These are phyloP conservation scores for Fagus sylvatica DNA, from an alignment of 306 rosid genomes.

Conservation along the genomic window DNA sequence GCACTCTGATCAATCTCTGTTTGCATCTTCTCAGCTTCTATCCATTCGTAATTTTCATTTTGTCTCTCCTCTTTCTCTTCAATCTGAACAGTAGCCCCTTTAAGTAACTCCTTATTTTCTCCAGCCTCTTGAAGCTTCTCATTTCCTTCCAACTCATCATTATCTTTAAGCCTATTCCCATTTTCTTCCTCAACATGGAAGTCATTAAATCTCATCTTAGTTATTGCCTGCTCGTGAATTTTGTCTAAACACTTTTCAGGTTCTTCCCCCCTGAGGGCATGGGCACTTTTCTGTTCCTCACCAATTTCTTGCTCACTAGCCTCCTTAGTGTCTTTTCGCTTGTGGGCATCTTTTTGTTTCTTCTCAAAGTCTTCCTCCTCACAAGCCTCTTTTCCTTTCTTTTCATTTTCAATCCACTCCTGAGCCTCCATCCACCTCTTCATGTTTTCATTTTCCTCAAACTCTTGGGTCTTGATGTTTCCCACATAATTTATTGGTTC, in stretches of 20 bases:
- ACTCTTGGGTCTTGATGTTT: conserved; percentile 25
- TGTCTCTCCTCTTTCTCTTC: conserved; percentile 39
- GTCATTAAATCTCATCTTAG: conserved; percentile 33
- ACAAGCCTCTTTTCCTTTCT: conserved; percentile 29
- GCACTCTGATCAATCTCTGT: conserved; percentile 21
- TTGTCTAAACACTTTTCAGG: conserved; percentile 32
- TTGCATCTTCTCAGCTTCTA: conserved; percentile 24
- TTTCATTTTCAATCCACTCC: conserved; percentile 38
- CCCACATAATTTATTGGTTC: conserved; percentile 32
- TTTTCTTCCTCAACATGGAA: conserved; percentile 35
- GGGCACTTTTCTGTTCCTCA: conserved; percentile 32
- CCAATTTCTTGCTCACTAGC: conserved; percentile 43
- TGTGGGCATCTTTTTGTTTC: conserved; percentile 31
- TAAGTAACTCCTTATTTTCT: conserved; percentile 38
- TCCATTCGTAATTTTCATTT: conserved; percentile 26
- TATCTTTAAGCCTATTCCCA: conserved; percentile 32
- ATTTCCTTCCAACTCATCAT: conserved; percentile 34
- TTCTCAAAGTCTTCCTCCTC: conserved; percentile 39
- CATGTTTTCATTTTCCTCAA: conserved; percentile 19
- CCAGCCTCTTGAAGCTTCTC: conserved; percentile 35
- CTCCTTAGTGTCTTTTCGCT: conserved; percentile 36
- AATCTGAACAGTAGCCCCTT: conserved; percentile 34
- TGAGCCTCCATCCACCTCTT: conserved; percentile 28
- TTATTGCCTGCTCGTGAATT: conserved; percentile 30
- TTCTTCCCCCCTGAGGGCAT: conserved; percentile 34